phyloP scores from a whole-genome alignment of 768 basidiomycete genomes.

The Daedalea quercina region DNA sequence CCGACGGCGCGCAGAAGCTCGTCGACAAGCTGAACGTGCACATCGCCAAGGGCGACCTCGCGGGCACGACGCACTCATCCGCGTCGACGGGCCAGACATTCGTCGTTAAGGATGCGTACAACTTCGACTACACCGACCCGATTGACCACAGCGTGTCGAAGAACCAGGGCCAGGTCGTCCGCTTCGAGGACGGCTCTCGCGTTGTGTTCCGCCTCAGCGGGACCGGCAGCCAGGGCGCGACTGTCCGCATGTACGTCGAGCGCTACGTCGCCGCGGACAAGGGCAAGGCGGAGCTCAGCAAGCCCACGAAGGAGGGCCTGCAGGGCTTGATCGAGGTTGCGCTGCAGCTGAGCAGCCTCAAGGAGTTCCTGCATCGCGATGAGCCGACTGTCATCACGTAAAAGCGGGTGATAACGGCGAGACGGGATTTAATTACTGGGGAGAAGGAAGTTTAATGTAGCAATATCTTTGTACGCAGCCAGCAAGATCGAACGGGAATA shows the following conservation, averaged over 20 bases:
- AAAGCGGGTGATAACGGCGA: background rate
- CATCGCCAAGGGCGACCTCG: constrained; percentile 61
- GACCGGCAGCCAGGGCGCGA: constrained; percentile 94
- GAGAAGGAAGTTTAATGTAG: background rate
- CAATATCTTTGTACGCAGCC: background rate
- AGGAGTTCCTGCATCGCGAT: constrained; percentile 78
- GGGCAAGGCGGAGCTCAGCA: constrained; percentile 61
- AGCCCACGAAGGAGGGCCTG: constrained; percentile 82
- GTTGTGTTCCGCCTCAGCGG: constrained; percentile 96
- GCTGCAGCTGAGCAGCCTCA: constrained; percentile 75
- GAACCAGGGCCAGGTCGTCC: constrained; percentile 94
- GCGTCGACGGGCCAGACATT: constrained; percentile 63
- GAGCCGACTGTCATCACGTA: constrained; percentile 93
- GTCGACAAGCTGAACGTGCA: constrained; percentile 72
- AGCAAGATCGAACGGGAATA: background rate
- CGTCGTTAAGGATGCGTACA: constrained; percentile 68
- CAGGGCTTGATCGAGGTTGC: constrained; percentile 96
- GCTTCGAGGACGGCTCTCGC: constrained; percentile 86
- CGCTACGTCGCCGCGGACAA: constrained; percentile 73
- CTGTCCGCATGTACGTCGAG: constrained; percentile 94
- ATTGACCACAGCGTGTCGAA: constrained; percentile 89
- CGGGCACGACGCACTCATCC: constrained; percentile 61
- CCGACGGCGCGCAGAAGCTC: constrained; percentile 82
- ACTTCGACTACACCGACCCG: constrained; percentile 98
- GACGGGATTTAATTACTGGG: background rate